Evolutionary conservation across 2,329 filamentous ascomycete genomes (phyloP).

Genomic region (Apiospora marii): DNA sequence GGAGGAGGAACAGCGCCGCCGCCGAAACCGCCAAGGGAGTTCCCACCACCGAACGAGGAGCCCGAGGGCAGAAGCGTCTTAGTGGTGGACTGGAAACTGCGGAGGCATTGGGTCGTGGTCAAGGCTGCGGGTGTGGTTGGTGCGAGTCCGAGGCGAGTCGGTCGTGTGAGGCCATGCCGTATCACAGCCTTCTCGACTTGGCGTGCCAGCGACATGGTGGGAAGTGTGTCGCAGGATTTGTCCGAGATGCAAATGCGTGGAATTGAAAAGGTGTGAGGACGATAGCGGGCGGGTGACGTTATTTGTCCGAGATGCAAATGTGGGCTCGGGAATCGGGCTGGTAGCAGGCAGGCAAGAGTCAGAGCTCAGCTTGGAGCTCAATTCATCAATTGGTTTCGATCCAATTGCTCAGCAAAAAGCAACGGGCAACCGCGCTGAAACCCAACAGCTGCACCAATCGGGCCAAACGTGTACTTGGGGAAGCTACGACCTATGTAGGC

Average conservation of each 20-base stretch:
- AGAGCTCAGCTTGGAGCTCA: too few relatives aligned
- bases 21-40: conserved; percentile 39
- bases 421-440: too few relatives aligned
- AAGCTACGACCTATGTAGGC: too few relatives aligned
- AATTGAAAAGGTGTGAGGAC: neutral
- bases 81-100: conserved; percentile 28
- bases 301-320: neutral
- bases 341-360: neutral
- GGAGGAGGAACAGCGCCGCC: conserved; percentile 59
- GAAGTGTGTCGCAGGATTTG: neutral
- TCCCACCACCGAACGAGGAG: conserved; percentile 35
- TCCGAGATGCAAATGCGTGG: neutral
- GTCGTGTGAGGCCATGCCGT: conserved; percentile 24
- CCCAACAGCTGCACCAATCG: too few relatives aligned
- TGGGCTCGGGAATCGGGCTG: neutral
- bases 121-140: neutral
- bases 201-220: conserved; percentile 30
- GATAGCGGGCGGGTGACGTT: neutral
- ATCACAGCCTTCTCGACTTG: conserved; percentile 28
- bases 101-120: conserved; percentile 13
- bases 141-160: neutral
- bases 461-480: too few relatives aligned
- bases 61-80: conserved; percentile 10
- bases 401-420: too few relatives aligned
- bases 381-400: too few relatives aligned